phyloP scores from a whole-genome alignment of 78 protist species.

The Dictyostelium intermedium region DNA sequence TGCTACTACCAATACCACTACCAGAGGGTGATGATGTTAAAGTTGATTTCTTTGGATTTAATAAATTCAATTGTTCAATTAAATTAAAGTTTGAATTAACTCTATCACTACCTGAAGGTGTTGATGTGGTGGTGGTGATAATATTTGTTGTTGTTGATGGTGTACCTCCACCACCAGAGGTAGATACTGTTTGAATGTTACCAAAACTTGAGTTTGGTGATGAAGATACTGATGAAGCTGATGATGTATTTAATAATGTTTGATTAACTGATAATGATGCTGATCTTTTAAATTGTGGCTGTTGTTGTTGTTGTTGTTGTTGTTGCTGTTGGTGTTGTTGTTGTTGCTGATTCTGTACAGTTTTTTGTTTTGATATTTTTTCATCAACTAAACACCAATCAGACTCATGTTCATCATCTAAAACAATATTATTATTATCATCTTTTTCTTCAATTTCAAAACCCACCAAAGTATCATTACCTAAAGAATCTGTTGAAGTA shows the following conservation, averaged over 20 bases:
- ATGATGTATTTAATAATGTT: not conserved
- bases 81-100: not conserved
- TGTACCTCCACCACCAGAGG: not conserved
- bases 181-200: not conserved
- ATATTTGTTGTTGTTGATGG: conserved; percentile 1
- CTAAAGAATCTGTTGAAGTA: not conserved
- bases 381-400: conserved; percentile 66
- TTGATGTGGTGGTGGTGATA: not conserved
- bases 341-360: not conserved
- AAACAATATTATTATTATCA: not conserved
- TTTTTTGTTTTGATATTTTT: not conserved
- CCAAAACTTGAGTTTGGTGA: not conserved
- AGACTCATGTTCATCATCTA: conserved; percentile 24
- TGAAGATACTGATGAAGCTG: not conserved
- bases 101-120: not conserved
- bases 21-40: not conserved
- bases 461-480: conserved; percentile 9
- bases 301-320: not conserved
- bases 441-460: conserved; percentile 41
- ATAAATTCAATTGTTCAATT: not conserved
- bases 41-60: not conserved
- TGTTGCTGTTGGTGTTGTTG: not conserved
- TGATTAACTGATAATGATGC: not conserved
- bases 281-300: not conserved
- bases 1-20: not conserved